Percentiles rank a stretch among this genome's conserved stretches.
Conservation (phyloP, 2,329 filamentous ascomycete species). For the Lojkania enalia region DNA sequence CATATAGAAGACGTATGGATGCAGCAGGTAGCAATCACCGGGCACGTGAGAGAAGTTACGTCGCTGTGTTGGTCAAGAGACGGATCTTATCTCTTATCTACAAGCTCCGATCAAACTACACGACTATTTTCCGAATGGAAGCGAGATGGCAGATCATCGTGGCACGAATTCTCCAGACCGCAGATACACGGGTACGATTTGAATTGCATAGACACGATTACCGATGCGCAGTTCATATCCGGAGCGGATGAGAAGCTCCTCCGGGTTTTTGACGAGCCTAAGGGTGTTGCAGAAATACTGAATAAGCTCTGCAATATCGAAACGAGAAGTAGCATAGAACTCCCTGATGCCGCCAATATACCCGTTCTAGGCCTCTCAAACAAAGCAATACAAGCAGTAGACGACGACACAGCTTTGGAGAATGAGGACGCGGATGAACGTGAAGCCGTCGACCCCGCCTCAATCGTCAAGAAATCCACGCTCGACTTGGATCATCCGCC, state of each 20-base stretch:
- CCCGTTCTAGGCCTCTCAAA: slow-evolving; percentile 94
- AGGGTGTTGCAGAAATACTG: slow-evolving; percentile 76
- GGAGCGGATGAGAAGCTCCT: slow-evolving; percentile 98
- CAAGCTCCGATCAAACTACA: slow-evolving; percentile 90
- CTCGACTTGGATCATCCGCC: slow-evolving; percentile 74
- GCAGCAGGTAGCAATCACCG: slow-evolving; percentile 75
- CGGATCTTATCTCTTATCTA: slow-evolving; percentile 85
- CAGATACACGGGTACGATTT: slow-evolving; percentile 98
- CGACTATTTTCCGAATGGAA: slow-evolving; percentile 83
- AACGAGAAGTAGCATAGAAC: slow-evolving; percentile 17
- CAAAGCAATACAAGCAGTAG: slow-evolving; percentile 72
- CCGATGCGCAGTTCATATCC: slow-evolving; percentile 78
- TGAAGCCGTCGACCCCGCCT: slow-evolving; percentile 60
- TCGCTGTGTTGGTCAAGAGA: slow-evolving; percentile 81
- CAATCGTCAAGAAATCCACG: slow-evolving; percentile 61
- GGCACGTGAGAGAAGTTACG: slow-evolving; percentile 80
- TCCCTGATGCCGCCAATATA: slow-evolving; percentile 91
- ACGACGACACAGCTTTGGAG: slow-evolving; percentile 34
- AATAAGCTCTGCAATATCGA: slow-evolving; percentile 66
- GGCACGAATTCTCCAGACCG: slow-evolving; percentile 94
- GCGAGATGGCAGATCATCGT: slow-evolving; percentile 59
- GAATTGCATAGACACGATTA: slow-evolving; percentile 85
- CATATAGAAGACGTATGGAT: slow-evolving; percentile 68
- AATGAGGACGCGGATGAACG: slow-evolving; percentile 55
- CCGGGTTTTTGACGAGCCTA: slow-evolving; percentile 89